phyloP scores from a whole-genome alignment of 192 early-diverging fungal genomes.

The Physocladia obscura region DNA sequence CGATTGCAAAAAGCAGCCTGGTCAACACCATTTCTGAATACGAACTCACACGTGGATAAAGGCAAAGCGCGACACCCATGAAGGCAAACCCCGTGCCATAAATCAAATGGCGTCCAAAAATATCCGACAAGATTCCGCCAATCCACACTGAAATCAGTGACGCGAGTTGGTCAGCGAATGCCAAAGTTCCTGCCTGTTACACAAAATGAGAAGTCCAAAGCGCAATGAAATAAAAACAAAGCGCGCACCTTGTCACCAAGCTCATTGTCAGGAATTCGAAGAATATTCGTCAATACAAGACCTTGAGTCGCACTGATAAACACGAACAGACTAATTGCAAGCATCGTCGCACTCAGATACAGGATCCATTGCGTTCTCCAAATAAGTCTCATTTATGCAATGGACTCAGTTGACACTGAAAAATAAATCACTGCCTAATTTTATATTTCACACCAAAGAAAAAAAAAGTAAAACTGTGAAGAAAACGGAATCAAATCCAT shows the following conservation, averaged over 20 bases:
- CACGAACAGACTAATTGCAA: conserved; percentile 49
- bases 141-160: conserved; percentile 52
- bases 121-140: conserved; percentile 66
- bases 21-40: conserved; percentile 61
- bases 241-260: conserved; percentile 44
- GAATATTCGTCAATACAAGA: conserved; percentile 44
- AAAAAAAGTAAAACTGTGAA: no score
- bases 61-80: conserved; percentile 52
- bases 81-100: conserved; percentile 51
- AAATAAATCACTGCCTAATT: no score
- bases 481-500: no score
- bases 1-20: conserved; percentile 68
- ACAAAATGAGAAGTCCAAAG: conserved; percentile 27
- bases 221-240: neutral
- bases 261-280: conserved; percentile 25
- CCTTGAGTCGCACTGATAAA: conserved; percentile 48
- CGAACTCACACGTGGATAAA: conserved; percentile 54
- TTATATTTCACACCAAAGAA: no score
- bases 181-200: conserved; percentile 53
- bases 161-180: conserved; percentile 66
- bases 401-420: no score
- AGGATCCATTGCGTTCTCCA: conserved; percentile 6
- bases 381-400: no score
- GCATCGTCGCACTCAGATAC: conserved; percentile 21
- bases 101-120: conserved; percentile 54